Evolutionary conservation across 768 basidiomycete species (phyloP), one percentile per base, ranked within the genome.

Genomic region (Suillus spraguei): DNA sequence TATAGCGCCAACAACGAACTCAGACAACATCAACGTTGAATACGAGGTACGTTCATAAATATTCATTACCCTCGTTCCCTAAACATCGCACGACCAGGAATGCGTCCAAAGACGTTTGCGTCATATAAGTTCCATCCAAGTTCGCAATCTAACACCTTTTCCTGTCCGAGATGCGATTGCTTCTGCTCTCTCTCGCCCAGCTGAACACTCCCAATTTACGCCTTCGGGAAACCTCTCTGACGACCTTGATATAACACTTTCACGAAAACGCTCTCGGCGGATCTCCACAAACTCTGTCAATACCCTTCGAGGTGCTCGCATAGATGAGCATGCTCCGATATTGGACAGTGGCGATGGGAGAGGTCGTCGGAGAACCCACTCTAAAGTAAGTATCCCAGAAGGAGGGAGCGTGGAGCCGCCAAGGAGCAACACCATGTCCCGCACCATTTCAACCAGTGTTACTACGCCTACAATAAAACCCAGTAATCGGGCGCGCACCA

Each of bases 131-230:
- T 81, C 85, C 49, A 79, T 94, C 56, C 89, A 92, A 77, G 81
- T 94, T 67, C 85, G 87, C 65, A 94, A 94, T 72, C 78, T 94
- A 42, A 90, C 92, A n/a, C 91, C 90, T 2, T 94, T 92, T 72
- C 92, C 92, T 39, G 85, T 85, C 60, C 87, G 92, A 41, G 92
- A 94, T 73, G 65, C 76, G 11, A 81, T 92, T 65, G 87, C 92
- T 22, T 89, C 90, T 28, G 90, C 91, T 22, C 80, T 94, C 60
- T 79, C 82, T 20, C 86, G 89, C 69, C 89, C 91, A 13, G 80
- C 85, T 11, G 83, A 86, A 69, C 82, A 84, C 61, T 77, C 86
- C 4, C 87, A 89, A 65, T 86, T 87, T 66, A 83, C 81, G 2
- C 71, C 81, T 9, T 76, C 83, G 68, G 85, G 87, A 35, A 81